Evolutionary conservation across 306 rosid species (phyloP), one percentile per base, ranked within the genome.

Genomic region (Phaseolus lunatus): DNA sequence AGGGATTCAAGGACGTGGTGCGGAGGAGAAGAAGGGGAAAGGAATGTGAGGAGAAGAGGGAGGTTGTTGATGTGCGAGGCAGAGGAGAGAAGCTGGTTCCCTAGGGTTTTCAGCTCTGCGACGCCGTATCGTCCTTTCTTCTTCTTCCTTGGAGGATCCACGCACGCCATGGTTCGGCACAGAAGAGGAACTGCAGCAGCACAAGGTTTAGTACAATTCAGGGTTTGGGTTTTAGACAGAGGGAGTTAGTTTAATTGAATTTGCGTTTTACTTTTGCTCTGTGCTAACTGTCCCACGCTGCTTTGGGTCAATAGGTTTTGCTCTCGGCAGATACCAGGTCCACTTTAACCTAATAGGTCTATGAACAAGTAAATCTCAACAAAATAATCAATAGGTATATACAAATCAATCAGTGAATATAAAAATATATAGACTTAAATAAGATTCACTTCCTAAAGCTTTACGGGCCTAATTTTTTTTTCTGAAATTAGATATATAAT

Each of bases 41-140:
- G 83, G 85, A 48, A 83, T 18, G 85, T 78, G 75, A 92, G 91
- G 18, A 95, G 96, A 2, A 84, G 67, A 24, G 97, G 97, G 67
- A 95, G 98, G 79, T 95, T 92, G 89, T 95, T 92, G 83, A 89
- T 83, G 86, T 95, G 90, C 22, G 72, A 73, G 9, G 96, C 77
- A 22, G 94, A 92, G 1, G 97, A 85, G 73, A 92, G 99, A 2
- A 95, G 89, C 74, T 92, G 79, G 20, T 47, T 79, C 0, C 99
- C 99, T 74, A 95, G 88, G 85, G 96, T 75, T 85, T 87, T 85
- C 23, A 95, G 88, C n/a, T 89, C 87, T 15, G 89, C 76, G 20
- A 95, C 82, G 53, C 76, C 78, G 85, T 22, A 53, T 50, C 68
- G 82, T 20, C 67, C 78, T 31, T 71, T 64, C 48, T 8, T 82